Percentiles rank a stretch among this genome's conserved stretches.
Evolutionary conservation across 768 basidiomycete species (phyloP).

Genomic region (Gautieria morchelliformis): DNA sequence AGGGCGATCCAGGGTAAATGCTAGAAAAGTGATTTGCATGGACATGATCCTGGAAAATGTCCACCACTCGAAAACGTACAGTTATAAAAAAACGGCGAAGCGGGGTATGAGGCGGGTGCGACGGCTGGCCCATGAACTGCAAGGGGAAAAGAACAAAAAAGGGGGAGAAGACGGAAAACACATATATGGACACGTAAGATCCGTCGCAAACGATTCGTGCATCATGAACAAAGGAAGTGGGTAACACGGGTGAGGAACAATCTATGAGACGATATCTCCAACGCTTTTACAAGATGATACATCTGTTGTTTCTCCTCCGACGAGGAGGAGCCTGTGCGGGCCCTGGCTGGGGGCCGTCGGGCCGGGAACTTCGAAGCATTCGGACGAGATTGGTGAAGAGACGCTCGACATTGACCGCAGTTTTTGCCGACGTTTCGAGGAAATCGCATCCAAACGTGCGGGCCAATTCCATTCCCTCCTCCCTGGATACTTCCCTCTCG

Average conservation of each 20-base stretch:
- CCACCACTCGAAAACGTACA: background rate
- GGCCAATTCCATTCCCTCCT: conserved; percentile 80
- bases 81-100: background rate
- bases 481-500: conserved; percentile 83
- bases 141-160: background rate
- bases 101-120: background rate
- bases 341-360: background rate
- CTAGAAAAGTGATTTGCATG: background rate
- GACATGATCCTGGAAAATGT: background rate
- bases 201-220: background rate
- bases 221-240: background rate
- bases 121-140: background rate
- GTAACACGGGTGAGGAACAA: background rate
- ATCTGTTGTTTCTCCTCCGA: background rate
- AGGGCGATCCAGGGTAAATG: background rate
- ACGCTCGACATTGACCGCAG: conserved; percentile 81
- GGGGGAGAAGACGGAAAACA: background rate
- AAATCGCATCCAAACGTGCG: conserved; percentile 84
- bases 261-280: background rate
- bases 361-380: conserved; percentile 39
- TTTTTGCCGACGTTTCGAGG: conserved; percentile 95
- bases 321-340: background rate
- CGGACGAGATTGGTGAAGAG: conserved; percentile 86
- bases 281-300: conserved; percentile 8
- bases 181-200: conserved; percentile 6